Evolutionary conservation across 2,329 filamentous ascomycete genomes (phyloP), one percentile per base, ranked within the genome.

Genomic region (Dactylellina leptospora): DNA sequence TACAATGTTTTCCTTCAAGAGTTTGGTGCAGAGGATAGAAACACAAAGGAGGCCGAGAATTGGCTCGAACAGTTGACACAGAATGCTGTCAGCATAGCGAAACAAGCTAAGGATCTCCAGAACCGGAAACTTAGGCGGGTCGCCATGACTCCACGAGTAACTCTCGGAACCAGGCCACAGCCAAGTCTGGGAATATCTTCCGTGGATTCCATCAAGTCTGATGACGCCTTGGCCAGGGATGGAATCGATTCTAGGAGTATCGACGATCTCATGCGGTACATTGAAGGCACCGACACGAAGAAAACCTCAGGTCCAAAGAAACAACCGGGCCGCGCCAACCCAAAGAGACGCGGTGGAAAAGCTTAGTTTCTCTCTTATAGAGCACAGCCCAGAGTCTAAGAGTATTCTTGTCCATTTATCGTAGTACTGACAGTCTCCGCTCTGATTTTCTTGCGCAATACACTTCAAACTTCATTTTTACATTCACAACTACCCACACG

Each of bases 1-100:
- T 97, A 93, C 83, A 96, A 90, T 81, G 96, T 97, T 79, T 99
- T 99, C 88, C 87, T 93, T 74, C 83, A 84, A 66, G 88, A 95
- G 78, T 88, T 99, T 3, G 95, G 95, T 25, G 83, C 92, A 1
- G 88, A 96, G 38, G 93, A 97, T 80, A 92, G 93, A 81, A 97
- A 99, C 83, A 99, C 95, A 74, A 97, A 96, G 83, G 95, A 99
- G 80, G 93, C 95, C 1, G 93, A 96, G 82, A 91, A 87, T 78
- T 99, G 95, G 95, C 86, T 97, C 22, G 92, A 96, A 81, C 93
- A 96, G 81, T 86, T 99, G 69, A 97, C 93, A 0, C 91, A 96
- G 80, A 97, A 96, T 77, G 95, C 95, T 45, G 95, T 99, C 40
- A 90, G 88, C 30, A 92, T 97, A 75, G 93, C 93, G 54, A 97